These are phyloP conservation scores for Pachysandra terminalis DNA, from an alignment of 164 flowering plant species.

Conservation along the genomic window DNA sequence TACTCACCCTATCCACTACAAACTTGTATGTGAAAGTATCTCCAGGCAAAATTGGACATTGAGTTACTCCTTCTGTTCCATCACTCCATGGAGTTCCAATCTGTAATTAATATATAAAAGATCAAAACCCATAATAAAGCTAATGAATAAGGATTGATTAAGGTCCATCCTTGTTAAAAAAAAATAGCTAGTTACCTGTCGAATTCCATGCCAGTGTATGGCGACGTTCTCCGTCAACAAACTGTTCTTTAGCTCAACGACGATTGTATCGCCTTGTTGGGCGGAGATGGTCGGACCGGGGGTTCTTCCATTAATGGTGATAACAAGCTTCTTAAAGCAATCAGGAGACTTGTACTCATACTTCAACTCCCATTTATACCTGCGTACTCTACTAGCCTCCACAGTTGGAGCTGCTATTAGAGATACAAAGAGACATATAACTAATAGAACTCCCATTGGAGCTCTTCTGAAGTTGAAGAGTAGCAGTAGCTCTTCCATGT, in stretches of 20 bases:
- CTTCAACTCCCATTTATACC: too few relatives aligned
- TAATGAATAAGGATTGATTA: not conserved
- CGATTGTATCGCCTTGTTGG: slow-evolving; percentile 63
- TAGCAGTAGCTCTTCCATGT: too few relatives aligned
- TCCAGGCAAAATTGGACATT: slow-evolving; percentile 77
- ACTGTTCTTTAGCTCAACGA: slow-evolving; percentile 72
- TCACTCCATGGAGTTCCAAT: too few relatives aligned
- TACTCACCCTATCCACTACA: too few relatives aligned
- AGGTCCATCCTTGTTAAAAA: too few relatives aligned
- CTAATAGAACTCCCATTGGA: not conserved
- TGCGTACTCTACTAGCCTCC: slow-evolving; percentile 54
- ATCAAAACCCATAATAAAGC: too few relatives aligned
- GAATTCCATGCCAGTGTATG: too few relatives aligned
- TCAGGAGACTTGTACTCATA: too few relatives aligned
- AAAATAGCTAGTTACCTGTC: too few relatives aligned
- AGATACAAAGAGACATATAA: not conserved
- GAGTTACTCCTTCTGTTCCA: slow-evolving; percentile 92
- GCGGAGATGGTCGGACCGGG: slow-evolving; percentile 86
- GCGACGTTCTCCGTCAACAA: too few relatives aligned
- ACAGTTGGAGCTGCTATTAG: slow-evolving; percentile 11
- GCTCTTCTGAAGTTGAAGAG: not conserved
- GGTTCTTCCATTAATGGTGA: slow-evolving; percentile 48
- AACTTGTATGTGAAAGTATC: slow-evolving; percentile 61
- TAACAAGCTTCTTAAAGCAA: too few relatives aligned
- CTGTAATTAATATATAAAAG: too few relatives aligned